A percentile compares a stretch with the other conserved stretches of the same genome.
phyloP scores from a whole-genome alignment of 2,329 filamentous ascomycete genomes.

The Pochonia chlamydosporia region DNA sequence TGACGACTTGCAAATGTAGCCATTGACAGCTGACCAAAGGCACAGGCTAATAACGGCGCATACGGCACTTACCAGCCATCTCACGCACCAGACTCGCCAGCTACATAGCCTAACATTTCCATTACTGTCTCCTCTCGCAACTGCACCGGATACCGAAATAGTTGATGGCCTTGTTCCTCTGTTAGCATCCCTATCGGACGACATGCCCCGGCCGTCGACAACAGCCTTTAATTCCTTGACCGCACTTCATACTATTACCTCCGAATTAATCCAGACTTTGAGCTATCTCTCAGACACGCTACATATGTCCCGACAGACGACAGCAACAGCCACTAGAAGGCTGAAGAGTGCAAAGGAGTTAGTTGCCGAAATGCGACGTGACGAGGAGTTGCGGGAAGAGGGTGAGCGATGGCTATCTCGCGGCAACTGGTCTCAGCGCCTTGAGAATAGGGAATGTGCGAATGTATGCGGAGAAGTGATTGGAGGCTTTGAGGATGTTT shows the following conservation, averaged over 20 bases:
- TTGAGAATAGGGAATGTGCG: constrained; percentile 75
- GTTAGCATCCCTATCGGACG: constrained; percentile 57
- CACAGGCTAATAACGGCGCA: constrained; percentile 70
- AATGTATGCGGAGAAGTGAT: constrained; percentile 82
- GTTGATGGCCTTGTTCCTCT: constrained; percentile 66
- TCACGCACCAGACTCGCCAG: constrained; percentile 69
- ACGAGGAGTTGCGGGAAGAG: constrained; percentile 77
- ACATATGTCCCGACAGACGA: constrained; percentile 89
- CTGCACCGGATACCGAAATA: constrained; percentile 56
- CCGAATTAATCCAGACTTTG: constrained; percentile 71
- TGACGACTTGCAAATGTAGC: background rate
- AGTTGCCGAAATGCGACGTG: constrained; percentile 75
- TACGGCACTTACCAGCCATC: constrained; percentile 66
- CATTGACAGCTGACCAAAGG: background rate
- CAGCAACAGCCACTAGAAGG: constrained; percentile 71
- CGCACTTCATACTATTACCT: constrained; percentile 63
- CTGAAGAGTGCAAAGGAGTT: constrained; percentile 79
- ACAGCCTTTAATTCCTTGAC: constrained; percentile 60
- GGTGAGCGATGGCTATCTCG: constrained; percentile 75
- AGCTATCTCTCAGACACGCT: constrained; percentile 85
- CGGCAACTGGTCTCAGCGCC: constrained; percentile 75
- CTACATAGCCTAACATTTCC: constrained; percentile 68
- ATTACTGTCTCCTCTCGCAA: constrained; percentile 62
- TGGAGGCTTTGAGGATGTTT: constrained; percentile 86
- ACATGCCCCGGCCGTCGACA: constrained; percentile 60